A percentile compares a stretch with the other conserved stretches of the same genome.
Conservation (phyloP, 495 filamentous ascomycete genomes). For the Aspergillus sparsus region DNA sequence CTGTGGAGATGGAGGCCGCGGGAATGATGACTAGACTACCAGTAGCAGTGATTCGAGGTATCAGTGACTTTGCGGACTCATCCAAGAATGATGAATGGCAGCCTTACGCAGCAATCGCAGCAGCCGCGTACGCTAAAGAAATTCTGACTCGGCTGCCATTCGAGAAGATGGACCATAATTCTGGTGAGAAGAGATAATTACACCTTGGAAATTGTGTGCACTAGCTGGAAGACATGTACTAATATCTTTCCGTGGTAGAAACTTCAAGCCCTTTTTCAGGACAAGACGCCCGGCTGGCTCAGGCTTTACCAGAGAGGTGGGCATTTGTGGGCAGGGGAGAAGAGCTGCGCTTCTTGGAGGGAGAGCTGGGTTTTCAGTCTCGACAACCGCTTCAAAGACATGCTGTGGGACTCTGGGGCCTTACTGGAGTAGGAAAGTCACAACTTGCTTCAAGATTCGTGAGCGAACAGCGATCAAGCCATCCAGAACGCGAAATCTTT, state of each 20-base stretch:
- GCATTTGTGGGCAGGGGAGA: neutral
- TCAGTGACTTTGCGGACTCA: conserved; percentile 1
- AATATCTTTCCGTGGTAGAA: too few species aligned
- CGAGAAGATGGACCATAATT: neutral
- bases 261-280: neutral
- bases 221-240: too few species aligned
- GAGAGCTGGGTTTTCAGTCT: neutral
- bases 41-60: conserved; percentile 1
- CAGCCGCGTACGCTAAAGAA: neutral
- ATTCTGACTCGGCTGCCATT: neutral
- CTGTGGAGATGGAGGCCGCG: conserved; percentile 1
- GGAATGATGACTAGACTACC: conserved; percentile 2
- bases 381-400: neutral
- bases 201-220: too few species aligned
- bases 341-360: neutral
- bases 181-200: neutral
- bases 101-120: neutral
- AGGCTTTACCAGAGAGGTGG: neutral
- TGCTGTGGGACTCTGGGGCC: neutral
- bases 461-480: neutral
- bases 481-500: neutral
- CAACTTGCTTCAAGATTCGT: neutral
- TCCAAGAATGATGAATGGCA: conserved; percentile 1
- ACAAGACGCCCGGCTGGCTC: neutral
- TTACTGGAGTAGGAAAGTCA: neutral